Evolutionary conservation across 1,284 basidiomycete species (phyloP), one percentile per base, ranked within the genome.

Genomic region (Pseudozyma tsukubaensis): DNA sequence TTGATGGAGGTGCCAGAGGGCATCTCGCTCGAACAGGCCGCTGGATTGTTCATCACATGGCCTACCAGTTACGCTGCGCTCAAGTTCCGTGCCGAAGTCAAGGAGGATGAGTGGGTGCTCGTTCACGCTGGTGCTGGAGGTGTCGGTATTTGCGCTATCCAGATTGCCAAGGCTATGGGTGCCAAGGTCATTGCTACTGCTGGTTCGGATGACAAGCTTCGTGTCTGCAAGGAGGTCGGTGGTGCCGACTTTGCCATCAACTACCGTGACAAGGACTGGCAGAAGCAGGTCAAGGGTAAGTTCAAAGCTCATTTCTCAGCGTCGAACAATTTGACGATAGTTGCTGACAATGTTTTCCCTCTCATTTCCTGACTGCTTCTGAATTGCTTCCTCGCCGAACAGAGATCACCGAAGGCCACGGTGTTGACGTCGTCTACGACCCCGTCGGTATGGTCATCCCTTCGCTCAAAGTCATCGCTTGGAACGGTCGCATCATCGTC

Each of bases 401-500:
- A 29, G 63, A 79, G 47, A 79, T 80, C 59, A 80, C 79, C 32
- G 72, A 73, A 11, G 70, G 72, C 14, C 64, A 77, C 49, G 78
- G 73, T n/a, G 72, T 69, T 72, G 86, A 97, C 81, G 90, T 97
- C 12, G 77, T 82, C 18, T 82, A 80, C 59, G 80, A 82, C 43
- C 80, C 80, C 16, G 79, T 82, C 18, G 80, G 80, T 7, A 75
- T 82, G 75, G 69, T 82, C 45, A 43, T 76, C 42, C 77, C 79
- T 14, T 75, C 72, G 18, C 69, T 81, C 58, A 81, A 81, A 51
- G 68, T 73, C 14, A 93, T 96, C 62, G 92, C 92, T 1, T 97
- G 94, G 91, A 96, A 96, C 85, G 94, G 94, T 1, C 89, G 96
- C 13, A 90, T 93, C 4, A 82, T 98, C 19, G 92, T 98, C 29